Percentiles rank a stretch among this genome's conserved stretches.
phyloP scores from a whole-genome alignment of 1,139 yeast species.

The Candida glucosophila region DNA sequence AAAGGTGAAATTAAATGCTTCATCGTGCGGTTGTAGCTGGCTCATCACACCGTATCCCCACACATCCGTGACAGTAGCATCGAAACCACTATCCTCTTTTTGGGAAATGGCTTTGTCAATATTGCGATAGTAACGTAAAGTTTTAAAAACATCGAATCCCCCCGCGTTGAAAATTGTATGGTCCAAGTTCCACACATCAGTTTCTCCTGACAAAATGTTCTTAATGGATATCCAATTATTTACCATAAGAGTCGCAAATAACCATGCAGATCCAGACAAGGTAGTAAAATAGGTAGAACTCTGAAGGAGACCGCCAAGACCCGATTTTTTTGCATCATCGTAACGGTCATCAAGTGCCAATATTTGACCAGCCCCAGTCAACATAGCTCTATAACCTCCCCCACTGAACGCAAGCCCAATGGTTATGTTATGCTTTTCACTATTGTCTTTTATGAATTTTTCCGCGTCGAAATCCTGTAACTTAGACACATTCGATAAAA shows the following conservation, averaged over 20 bases:
- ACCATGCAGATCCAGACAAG: constrained; percentile 38
- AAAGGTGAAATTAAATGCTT: constrained; percentile 32
- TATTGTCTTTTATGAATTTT: constrained; percentile 16
- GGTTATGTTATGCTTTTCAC: constrained; percentile 23
- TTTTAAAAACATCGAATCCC: constrained; percentile 26
- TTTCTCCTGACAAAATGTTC: constrained; percentile 18
- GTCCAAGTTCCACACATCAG: constrained; percentile 30
- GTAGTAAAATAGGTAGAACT: constrained; percentile 32
- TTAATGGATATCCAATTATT: constrained; percentile 32
- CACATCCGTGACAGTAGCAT: constrained; percentile 30
- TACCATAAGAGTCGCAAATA: constrained; percentile 29
- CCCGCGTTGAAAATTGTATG: constrained; percentile 32
- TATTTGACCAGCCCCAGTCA: constrained; percentile 34
- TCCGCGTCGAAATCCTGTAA: constrained; percentile 26
- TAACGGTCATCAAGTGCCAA: constrained; percentile 28
- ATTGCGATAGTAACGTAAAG: constrained; percentile 24
- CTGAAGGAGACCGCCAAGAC: constrained; percentile 35
- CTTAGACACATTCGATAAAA: constrained; percentile 22
- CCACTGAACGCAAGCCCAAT: constrained; percentile 39
- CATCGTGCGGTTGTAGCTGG: constrained; percentile 18
- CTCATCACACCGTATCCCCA: constrained; percentile 38
- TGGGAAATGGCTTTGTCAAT: constrained; percentile 21
- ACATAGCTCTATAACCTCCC: constrained; percentile 41
- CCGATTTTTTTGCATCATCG: constrained; percentile 14
- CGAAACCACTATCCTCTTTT: constrained; percentile 28